Base-by-base conservation (phyloP, 495 filamentous ascomycete species). In the Xylaria sp. region DNA sequence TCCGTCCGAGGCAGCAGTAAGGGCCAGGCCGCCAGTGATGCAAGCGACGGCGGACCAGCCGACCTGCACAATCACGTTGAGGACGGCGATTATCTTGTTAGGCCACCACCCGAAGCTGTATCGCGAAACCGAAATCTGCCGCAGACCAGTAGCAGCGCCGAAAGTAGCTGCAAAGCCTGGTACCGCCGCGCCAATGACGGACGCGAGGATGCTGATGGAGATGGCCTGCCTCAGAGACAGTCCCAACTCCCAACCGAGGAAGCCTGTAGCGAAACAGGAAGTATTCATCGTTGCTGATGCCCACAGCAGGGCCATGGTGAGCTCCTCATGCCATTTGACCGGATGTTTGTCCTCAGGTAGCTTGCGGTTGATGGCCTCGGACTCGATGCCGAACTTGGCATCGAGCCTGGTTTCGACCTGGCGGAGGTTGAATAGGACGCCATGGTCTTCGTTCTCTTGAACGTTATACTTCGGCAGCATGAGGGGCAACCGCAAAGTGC, bases 41-140 rank as follows among this genome's bases (percentile, higher is more conserved):
- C 77, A 81, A 19, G 77, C 80, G 7, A 84, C 82, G 1, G 84
- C 76, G 6, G 76, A 77, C 84, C 85, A 89, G 19, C 87, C 87
- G 12, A 87, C 70, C 69, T 86, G 80, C 48, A 83, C 78, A 53
- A 86, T 77, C 9, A 83, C 79, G 67, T 88, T 89, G 63, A 88
- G 81, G 5, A 83, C 73, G 26, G 85, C 85, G 61, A 87, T 83
- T 2, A 83, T 66, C 61, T 85, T 85, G 55, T 83, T 78, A 1
- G 85, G 84, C 71, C 82, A 88, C 82, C 84, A 90, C 29, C 87
- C 88, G 61, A 90, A 83, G 73, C 82, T 85, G 75, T 87, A 89
- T 9, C 87, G 83, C 50, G 83, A 80, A 53, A 88, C 83, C 26
- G 84, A 83, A 71, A 88, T 84, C 71, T 87, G 84, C 52, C 86